phyloP scores from a whole-genome alignment of 805 yeast species.

The Wickerhamiella cacticola region DNA sequence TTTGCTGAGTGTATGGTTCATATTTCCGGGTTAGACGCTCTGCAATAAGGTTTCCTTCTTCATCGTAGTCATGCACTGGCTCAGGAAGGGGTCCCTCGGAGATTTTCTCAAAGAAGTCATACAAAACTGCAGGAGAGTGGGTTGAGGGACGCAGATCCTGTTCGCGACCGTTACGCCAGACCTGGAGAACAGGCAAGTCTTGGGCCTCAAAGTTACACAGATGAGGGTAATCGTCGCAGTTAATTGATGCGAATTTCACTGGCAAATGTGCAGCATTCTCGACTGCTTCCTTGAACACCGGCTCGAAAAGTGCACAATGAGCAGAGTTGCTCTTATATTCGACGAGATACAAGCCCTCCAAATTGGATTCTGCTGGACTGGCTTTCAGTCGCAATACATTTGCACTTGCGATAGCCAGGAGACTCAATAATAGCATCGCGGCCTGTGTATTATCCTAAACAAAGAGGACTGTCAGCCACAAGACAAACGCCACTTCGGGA shows the following conservation, averaged over 20 bases:
- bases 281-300: conserved; percentile 39
- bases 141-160: conserved; percentile 7
- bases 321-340: neutral
- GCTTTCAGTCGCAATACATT: neutral
- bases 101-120: neutral
- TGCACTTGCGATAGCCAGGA: neutral
- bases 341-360: neutral
- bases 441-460: neutral
- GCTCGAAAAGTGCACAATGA: conserved; percentile 6
- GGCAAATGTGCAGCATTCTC: conserved; percentile 39
- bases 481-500: neutral
- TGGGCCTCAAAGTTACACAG: conserved; percentile 38
- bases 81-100: neutral
- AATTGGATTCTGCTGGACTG: neutral
- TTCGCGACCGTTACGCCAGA: neutral
- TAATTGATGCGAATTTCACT: conserved; percentile 41
- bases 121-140: neutral
- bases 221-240: conserved; percentile 80
- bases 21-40: conserved; percentile 1
- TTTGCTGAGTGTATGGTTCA: neutral
- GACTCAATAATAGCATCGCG: neutral
- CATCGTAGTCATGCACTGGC: neutral
- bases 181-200: neutral
- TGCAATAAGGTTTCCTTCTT: conserved; percentile 2
- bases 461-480: neutral